Percentiles rank a stretch among this genome's conserved stretches.
Conservation (phyloP, 495 filamentous ascomycete species). For the Hyaloscypha bicolor region DNA sequence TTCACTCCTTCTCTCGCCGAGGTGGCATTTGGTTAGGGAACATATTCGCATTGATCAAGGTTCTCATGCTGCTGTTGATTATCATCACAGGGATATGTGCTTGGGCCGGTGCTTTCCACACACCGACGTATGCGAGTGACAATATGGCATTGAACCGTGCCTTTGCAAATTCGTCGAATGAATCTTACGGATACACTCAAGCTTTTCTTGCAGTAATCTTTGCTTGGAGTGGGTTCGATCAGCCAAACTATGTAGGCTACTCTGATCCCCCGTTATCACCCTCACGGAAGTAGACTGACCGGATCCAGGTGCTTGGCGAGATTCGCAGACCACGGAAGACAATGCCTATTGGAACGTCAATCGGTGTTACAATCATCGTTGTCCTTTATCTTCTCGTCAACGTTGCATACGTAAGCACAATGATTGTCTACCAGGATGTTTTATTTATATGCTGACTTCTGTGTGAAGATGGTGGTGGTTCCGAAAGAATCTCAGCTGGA, state of each 20-base stretch:
- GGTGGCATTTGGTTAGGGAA: constrained; percentile 55
- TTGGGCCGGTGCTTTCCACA: constrained; percentile 26
- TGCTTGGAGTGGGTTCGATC: constrained; percentile 22
- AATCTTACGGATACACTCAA: constrained; percentile 18
- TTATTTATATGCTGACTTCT: constrained; percentile 1
- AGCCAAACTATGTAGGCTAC: constrained; percentile 21
- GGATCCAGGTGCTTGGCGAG: constrained; percentile 12
- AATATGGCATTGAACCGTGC: constrained; percentile 27
- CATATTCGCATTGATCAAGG: constrained; percentile 50
- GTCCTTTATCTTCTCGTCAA: constrained; percentile 48
- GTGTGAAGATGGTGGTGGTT: constrained; percentile 32
- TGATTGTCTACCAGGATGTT: background rate
- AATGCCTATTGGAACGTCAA: constrained; percentile 40
- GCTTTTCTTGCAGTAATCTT: constrained; percentile 23
- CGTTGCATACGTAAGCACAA: constrained; percentile 44
- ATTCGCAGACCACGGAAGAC: constrained; percentile 38
- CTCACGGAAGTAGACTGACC: constrained; percentile 4
- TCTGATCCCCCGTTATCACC: background rate
- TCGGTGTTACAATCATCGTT: constrained; percentile 36
- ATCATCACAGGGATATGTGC: constrained; percentile 38
- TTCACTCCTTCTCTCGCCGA: constrained; percentile 49
- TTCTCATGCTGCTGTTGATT: constrained; percentile 45
- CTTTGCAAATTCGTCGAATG: constrained; percentile 15
- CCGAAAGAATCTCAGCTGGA: constrained; percentile 23
- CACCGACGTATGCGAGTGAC: background rate